Conservation (phyloP, 1,284 basidiomycete species). For the Trametes sp. region DNA sequence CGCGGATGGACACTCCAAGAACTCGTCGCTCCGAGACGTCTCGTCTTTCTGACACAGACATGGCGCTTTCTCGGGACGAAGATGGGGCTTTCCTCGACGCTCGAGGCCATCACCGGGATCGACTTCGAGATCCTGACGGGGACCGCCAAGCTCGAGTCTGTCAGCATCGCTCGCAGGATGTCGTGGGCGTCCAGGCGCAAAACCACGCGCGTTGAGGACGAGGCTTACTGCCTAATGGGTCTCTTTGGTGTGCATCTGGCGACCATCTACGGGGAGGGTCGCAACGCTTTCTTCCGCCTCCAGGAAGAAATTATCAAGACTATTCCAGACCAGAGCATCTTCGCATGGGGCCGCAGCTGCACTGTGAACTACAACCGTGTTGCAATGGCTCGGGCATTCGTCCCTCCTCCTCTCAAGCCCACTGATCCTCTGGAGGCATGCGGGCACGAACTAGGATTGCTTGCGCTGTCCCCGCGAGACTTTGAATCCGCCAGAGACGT, state of each 20-base stretch:
- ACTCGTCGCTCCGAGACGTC: conserved; percentile 3
- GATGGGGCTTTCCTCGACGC: neutral
- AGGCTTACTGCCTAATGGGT: conserved; percentile 5
- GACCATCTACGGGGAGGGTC: neutral
- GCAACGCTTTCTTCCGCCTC: neutral
- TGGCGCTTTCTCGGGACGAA: conserved; percentile 7
- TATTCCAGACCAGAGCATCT: neutral
- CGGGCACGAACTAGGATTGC: neutral
- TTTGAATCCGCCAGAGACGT: neutral
- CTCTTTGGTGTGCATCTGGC: conserved; percentile 2
- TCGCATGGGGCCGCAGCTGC: neutral
- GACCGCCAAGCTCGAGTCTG: neutral
- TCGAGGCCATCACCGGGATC: neutral
- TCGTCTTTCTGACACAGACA: neutral
- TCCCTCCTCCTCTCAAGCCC: neutral
- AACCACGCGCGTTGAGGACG: conserved; percentile 4
- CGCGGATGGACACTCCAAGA: conserved; percentile 12
- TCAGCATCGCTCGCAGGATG: conserved; percentile 1
- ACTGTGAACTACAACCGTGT: neutral
- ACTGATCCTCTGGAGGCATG: neutral
- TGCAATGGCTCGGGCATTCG: neutral
- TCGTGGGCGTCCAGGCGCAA: neutral
- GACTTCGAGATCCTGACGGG: neutral
- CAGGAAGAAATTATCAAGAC: conserved; percentile 2
- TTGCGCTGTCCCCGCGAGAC: neutral